Evolutionary conservation across 2,329 filamentous ascomycete species (phyloP).

Genomic region (Ophiostoma sp.): DNA sequence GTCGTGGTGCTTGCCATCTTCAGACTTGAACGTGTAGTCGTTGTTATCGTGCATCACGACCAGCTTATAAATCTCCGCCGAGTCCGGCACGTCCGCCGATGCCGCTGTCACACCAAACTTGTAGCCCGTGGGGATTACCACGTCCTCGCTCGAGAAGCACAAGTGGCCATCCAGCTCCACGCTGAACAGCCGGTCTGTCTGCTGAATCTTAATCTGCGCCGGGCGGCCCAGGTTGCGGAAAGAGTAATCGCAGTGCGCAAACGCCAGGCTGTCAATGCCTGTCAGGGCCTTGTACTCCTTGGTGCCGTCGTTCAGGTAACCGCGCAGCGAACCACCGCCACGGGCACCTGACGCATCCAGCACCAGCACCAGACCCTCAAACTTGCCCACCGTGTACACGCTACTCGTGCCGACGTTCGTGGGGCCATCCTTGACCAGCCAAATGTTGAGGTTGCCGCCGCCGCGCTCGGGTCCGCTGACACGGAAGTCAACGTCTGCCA

Average conservation of each 20-base stretch:
- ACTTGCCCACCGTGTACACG: slow-evolving; percentile 80
- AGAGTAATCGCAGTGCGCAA: slow-evolving; percentile 85
- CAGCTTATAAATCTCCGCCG: slow-evolving; percentile 90
- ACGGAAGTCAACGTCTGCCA: slow-evolving; percentile 82
- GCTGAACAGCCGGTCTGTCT: slow-evolving; percentile 64
- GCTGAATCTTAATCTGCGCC: slow-evolving; percentile 72
- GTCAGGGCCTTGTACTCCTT: slow-evolving; percentile 78
- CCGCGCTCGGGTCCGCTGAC: slow-evolving; percentile 81
- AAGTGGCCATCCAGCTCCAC: slow-evolving; percentile 76
- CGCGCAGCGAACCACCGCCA: slow-evolving; percentile 74
- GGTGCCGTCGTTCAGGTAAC: slow-evolving; percentile 89
- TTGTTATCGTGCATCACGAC: slow-evolving; percentile 63
- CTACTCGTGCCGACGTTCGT: slow-evolving; percentile 67
- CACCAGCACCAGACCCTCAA: slow-evolving; percentile 87
- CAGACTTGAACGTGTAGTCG: slow-evolving; percentile 33
- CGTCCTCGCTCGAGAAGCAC: slow-evolving; percentile 82
- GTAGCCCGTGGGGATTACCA: slow-evolving; percentile 78
- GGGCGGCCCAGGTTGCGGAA: slow-evolving; percentile 91
- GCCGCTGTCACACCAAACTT: slow-evolving; percentile 84
- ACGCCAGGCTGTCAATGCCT: slow-evolving; percentile 80
- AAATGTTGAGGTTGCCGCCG: slow-evolving; percentile 88
- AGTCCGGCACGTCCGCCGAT: slow-evolving; percentile 88
- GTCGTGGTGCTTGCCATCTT: slow-evolving; percentile 29
- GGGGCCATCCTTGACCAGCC: slow-evolving; percentile 75
- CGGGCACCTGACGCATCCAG: slow-evolving; percentile 78